Percentiles rank a stretch among this genome's conserved stretches.
Evolutionary conservation across 2,329 filamentous ascomycete species (phyloP).

Genomic region (Penicillium rolfsii): DNA sequence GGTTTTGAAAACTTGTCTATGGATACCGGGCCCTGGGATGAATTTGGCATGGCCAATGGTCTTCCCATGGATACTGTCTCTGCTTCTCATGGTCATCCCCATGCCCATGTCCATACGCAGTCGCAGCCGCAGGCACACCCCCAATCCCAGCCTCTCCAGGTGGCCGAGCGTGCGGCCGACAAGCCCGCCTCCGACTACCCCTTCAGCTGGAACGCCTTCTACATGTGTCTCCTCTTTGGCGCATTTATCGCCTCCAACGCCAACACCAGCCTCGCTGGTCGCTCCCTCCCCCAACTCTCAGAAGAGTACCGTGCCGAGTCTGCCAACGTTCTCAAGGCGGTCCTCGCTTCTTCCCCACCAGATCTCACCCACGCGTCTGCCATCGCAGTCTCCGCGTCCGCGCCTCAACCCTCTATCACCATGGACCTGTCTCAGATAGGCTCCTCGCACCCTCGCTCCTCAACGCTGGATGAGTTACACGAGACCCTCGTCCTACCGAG

Average conservation of each 20-base stretch:
- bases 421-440: conserved; percentile 47
- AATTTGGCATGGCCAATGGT: conserved; percentile 75
- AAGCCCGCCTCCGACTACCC: conserved; percentile 68
- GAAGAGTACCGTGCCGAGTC: conserved; percentile 54
- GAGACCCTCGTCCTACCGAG: conserved; percentile 73
- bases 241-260: conserved; percentile 93
- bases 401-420: conserved; percentile 37
- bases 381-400: conserved; percentile 29
- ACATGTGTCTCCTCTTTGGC: conserved; percentile 94
- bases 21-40: conserved; percentile 76
- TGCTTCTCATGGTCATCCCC: conserved; percentile 17
- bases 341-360: conserved; percentile 50
- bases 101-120: conserved; percentile 20
- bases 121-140: conserved; percentile 23
- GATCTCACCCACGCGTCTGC: conserved; percentile 56
- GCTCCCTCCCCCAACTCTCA: conserved; percentile 57
- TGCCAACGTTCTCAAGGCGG: conserved; percentile 52
- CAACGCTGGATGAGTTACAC: conserved; percentile 65
- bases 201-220: conserved; percentile 68
- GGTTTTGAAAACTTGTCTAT: conserved; percentile 85
- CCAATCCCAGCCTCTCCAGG: conserved; percentile 41
- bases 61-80: conserved; percentile 47
- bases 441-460: conserved; percentile 33
- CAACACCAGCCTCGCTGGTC: conserved; percentile 57
- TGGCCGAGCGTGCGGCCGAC: conserved; percentile 41